Conservation (phyloP, 129 eudicot genomes). For the Cynara cardunculus region DNA sequence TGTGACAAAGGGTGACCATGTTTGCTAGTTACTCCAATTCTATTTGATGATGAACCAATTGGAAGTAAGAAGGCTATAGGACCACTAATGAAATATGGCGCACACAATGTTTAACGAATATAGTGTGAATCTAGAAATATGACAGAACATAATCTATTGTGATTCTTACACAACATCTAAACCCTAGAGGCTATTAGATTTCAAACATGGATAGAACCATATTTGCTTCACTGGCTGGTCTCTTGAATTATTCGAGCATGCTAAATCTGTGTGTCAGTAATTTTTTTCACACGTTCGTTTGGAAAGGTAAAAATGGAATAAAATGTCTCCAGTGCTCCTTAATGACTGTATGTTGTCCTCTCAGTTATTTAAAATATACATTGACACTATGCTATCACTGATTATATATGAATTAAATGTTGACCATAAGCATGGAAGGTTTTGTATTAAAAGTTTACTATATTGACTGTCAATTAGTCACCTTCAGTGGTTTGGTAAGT, state of each 20-base stretch:
- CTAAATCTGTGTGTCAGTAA: not conserved
- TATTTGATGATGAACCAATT: not conserved
- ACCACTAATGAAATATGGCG: not conserved
- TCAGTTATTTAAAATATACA: not conserved
- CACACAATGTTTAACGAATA: not conserved
- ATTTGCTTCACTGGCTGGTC: not conserved
- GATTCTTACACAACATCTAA: not conserved
- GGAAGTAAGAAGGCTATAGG: not conserved
- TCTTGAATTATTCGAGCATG: not conserved
- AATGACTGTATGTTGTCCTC: not conserved
- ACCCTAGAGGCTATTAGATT: not conserved
- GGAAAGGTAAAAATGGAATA: not conserved
- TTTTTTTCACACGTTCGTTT: not conserved
- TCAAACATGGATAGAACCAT: not conserved
- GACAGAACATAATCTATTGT: not conserved
- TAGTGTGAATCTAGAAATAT: not conserved
- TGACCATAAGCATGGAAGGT: not conserved
- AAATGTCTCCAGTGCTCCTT: not conserved
- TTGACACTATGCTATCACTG: not conserved
- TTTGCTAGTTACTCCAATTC: not conserved
- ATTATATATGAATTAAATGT: not conserved
- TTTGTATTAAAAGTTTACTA: not conserved
- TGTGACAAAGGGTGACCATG: not conserved
- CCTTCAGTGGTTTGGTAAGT: not conserved
- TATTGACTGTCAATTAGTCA: not conserved